phyloP scores from a whole-genome alignment of 306 rosid species.

The Trifolium repens region DNA sequence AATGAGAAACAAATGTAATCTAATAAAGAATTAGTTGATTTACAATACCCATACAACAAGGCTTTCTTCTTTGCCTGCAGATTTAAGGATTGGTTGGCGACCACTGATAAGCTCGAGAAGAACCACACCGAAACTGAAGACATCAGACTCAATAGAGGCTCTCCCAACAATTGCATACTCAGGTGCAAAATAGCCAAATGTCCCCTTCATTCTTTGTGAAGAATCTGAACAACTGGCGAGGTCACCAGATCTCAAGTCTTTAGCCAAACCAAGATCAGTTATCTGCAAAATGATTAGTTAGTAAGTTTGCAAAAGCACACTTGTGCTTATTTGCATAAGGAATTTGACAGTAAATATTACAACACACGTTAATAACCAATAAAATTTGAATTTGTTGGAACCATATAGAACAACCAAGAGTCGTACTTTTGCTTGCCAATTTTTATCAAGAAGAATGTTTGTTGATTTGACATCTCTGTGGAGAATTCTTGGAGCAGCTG shows the following conservation, averaged over 20 bases:
- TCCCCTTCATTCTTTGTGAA: slow-evolving; percentile 94
- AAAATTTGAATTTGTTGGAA: slow-evolving; percentile 23
- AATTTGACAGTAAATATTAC: neutral
- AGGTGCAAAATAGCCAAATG: slow-evolving; percentile 99
- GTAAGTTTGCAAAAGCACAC: slow-evolving; percentile 5
- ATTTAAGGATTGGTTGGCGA: slow-evolving; percentile 78
- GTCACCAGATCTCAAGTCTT: slow-evolving; percentile 70
- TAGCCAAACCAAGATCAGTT: slow-evolving; percentile 98
- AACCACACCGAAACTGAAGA: slow-evolving; percentile 97
- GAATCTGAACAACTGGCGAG: slow-evolving; percentile 78
- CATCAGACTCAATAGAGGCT: slow-evolving; percentile 90
- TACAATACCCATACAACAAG: slow-evolving; percentile 89
- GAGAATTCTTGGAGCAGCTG: slow-evolving; percentile 96
- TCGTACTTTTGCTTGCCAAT: slow-evolving; percentile 84
- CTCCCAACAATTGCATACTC: slow-evolving; percentile 92
- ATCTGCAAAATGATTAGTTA: slow-evolving; percentile 59
- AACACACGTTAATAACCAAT: slow-evolving; percentile 23
- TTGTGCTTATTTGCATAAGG: neutral
- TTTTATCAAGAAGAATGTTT: slow-evolving; percentile 90
- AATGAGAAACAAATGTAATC: neutral
- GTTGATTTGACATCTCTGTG: slow-evolving; percentile 97
- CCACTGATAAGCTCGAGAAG: slow-evolving; percentile 97
- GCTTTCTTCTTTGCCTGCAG: slow-evolving; percentile 83
- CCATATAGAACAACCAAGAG: slow-evolving; percentile 33
- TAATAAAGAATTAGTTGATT: neutral